Evolutionary conservation across 1,284 basidiomycete species (phyloP).

Genomic region (Pseudomicrostroma phylloplanum): DNA sequence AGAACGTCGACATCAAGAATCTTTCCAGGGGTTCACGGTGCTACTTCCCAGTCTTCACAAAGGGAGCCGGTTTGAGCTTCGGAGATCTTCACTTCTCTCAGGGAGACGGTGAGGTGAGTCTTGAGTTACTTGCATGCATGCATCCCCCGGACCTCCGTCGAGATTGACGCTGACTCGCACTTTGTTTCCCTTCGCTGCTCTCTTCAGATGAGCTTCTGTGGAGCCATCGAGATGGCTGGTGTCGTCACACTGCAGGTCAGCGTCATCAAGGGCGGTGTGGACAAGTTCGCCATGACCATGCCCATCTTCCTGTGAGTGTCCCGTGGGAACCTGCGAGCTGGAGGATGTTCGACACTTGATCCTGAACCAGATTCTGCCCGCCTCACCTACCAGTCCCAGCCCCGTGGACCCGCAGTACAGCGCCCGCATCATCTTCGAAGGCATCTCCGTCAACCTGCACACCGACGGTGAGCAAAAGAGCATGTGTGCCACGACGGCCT

Average conservation of each 20-base stretch:
- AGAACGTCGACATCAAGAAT: constrained; percentile 73
- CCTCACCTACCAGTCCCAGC: constrained; percentile 54
- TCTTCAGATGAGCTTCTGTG: constrained; percentile 58
- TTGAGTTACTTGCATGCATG: neutral
- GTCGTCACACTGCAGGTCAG: constrained; percentile 67
- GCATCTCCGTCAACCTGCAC: constrained; percentile 65
- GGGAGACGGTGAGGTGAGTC: constrained; percentile 63
- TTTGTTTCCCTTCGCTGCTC: neutral
- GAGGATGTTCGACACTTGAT: no score
- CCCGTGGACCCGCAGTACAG: constrained; percentile 69
- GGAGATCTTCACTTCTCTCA: constrained; percentile 79
- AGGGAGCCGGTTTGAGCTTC: constrained; percentile 69
- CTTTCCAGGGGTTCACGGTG: constrained; percentile 56
- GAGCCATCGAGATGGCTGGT: constrained; percentile 73
- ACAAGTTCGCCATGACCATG: constrained; percentile 67
- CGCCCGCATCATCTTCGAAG: constrained; percentile 65
- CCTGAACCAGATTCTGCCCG: no score
- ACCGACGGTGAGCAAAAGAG: constrained; percentile 68
- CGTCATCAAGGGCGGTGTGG: constrained; percentile 68
- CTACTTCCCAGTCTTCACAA: constrained; percentile 71
- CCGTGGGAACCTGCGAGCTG: no score
- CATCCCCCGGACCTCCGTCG: neutral
- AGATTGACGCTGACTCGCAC: neutral
- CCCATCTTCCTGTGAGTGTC: constrained; percentile 61
- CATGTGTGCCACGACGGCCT: constrained; percentile 59